phyloP scores from a whole-genome alignment of 495 filamentous ascomycete species.

The Trypethelium eluteriae region DNA sequence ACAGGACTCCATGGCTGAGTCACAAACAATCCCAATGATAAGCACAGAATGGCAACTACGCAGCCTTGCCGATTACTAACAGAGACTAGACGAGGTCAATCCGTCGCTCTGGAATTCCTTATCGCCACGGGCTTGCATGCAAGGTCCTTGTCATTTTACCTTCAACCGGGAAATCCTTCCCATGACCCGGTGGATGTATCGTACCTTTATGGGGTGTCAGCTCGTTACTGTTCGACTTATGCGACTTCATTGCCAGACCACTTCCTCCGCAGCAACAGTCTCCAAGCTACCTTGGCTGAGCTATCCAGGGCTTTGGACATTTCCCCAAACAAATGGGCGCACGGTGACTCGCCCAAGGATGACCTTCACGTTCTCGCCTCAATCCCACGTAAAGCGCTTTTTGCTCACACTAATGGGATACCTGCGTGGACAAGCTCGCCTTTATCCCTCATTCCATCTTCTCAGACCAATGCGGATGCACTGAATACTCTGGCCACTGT shows the following conservation, averaged over 20 bases:
- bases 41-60: slow-evolving; percentile 5
- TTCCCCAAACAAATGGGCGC: slow-evolving; percentile 45
- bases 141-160: slow-evolving; percentile 45
- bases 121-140: slow-evolving; percentile 45
- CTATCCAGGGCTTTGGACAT: slow-evolving; percentile 35
- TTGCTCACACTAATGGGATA: slow-evolving; percentile 36
- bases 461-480: slow-evolving; percentile 45
- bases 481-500: slow-evolving; percentile 48
- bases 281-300: background rate
- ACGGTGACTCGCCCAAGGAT: slow-evolving; percentile 44
- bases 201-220: slow-evolving; percentile 48
- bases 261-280: slow-evolving; percentile 40
- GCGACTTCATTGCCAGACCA: slow-evolving; percentile 49
- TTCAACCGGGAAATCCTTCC: slow-evolving; percentile 40
- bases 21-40: background rate
- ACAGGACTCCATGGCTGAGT: background rate
- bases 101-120: slow-evolving; percentile 50
- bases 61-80: slow-evolving; percentile 14
- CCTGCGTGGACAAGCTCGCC: slow-evolving; percentile 40
- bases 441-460: slow-evolving; percentile 44
- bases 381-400: slow-evolving; percentile 48
- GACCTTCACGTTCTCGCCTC: slow-evolving; percentile 51
- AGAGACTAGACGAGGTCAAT: slow-evolving; percentile 21
- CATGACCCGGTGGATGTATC: slow-evolving; percentile 46
- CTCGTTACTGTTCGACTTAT: slow-evolving; percentile 53